These are phyloP conservation scores for Astragalus membranaceus DNA, from an alignment of 306 rosid genomes.

Conservation along the genomic window DNA sequence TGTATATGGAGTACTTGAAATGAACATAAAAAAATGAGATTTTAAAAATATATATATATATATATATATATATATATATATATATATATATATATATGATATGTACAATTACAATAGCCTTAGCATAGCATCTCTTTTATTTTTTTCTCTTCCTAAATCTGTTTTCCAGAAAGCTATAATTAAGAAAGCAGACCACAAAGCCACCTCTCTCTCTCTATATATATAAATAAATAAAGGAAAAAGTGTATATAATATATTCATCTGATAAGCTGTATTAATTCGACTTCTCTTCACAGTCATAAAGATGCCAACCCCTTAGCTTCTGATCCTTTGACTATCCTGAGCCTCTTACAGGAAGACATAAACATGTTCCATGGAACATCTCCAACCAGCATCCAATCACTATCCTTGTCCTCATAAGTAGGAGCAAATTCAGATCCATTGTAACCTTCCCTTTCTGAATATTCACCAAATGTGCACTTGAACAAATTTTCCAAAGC, in stretches of 20 bases:
- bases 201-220: too few relatives aligned
- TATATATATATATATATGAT: too few relatives aligned
- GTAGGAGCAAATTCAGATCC: slow-evolving; percentile 69
- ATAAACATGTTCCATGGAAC: slow-evolving; percentile 87
- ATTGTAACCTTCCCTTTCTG: slow-evolving; percentile 62
- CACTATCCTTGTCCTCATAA: slow-evolving; percentile 87
- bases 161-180: background rate
- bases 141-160: background rate
- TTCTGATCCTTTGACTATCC: slow-evolving; percentile 60
- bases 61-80: too few relatives aligned
- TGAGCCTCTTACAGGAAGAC: slow-evolving; percentile 57
- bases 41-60: too few relatives aligned
- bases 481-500: slow-evolving; percentile 70
- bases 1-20: too few relatives aligned
- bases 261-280: too few relatives aligned
- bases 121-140: too few relatives aligned
- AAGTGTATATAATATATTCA: too few relatives aligned
- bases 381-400: slow-evolving; percentile 96
- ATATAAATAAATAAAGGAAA: too few relatives aligned
- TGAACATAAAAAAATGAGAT: too few relatives aligned
- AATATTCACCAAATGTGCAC: slow-evolving; percentile 63
- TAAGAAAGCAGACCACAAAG: slow-evolving; percentile 1
- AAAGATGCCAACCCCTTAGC: slow-evolving; percentile 53
- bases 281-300: background rate
- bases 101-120: too few relatives aligned